These are phyloP conservation scores for Ramaria rubella DNA, from an alignment of 768 basidiomycete genomes.

Conservation along the genomic window DNA sequence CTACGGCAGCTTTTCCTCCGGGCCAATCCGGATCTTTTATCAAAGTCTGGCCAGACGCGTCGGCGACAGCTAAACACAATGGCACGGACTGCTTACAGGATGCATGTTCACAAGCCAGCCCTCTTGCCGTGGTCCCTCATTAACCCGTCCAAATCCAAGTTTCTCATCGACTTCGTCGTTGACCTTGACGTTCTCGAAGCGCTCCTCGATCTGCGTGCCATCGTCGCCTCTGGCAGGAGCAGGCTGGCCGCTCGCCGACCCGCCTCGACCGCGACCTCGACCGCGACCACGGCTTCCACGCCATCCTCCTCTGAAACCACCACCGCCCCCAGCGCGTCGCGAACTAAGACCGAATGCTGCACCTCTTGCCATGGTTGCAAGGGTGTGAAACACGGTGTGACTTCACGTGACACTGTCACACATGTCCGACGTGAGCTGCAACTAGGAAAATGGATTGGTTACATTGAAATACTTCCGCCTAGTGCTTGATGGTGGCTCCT, in stretches of 20 bases:
- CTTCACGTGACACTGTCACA: background rate
- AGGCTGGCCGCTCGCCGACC: conserved; percentile 31
- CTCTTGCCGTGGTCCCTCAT: conserved; percentile 69
- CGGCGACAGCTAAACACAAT: conserved; percentile 13
- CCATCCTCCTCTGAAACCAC: conserved; percentile 27
- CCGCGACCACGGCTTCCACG: conserved; percentile 48
- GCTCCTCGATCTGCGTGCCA: conserved; percentile 78
- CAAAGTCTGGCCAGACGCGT: conserved; percentile 50
- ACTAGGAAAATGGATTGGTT: too few species aligned
- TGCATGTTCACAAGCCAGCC: conserved; percentile 99
- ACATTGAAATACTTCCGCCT: too few species aligned
- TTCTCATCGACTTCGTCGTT: conserved; percentile 90
- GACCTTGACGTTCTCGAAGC: conserved; percentile 71
- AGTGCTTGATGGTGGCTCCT: too few species aligned
- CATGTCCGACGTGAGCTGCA: too few species aligned
- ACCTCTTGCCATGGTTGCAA: conserved; percentile 6
- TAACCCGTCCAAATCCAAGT: conserved; percentile 76
- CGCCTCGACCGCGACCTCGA: conserved; percentile 30
- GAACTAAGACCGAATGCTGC: conserved; percentile 6
- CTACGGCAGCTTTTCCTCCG: conserved; percentile 82
- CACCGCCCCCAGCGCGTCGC: conserved; percentile 21
- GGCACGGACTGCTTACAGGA: conserved; percentile 51
- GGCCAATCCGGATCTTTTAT: conserved; percentile 82
- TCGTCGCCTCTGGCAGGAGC: conserved; percentile 78
- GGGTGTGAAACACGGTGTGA: background rate